Percentiles rank a stretch among this genome's conserved stretches.
phyloP scores from a whole-genome alignment of 1,139 yeast genomes.

The Yamadazyma diospyri region DNA sequence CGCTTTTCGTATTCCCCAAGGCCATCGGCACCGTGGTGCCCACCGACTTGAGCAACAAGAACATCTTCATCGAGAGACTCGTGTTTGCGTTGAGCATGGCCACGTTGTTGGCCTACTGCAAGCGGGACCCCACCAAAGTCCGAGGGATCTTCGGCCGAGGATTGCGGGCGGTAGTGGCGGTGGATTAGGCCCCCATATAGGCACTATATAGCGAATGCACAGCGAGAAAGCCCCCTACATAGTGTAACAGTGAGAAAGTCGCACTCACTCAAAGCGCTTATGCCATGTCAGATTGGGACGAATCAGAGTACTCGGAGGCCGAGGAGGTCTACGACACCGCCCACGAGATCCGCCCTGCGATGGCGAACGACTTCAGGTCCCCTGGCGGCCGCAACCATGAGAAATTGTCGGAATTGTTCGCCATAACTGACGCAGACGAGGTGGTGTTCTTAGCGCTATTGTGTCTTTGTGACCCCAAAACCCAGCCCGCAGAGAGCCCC shows the following conservation, averaged over 20 bases:
- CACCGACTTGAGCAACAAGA: slow-evolving; percentile 22
- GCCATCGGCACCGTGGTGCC: slow-evolving; percentile 35
- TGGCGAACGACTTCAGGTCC: slow-evolving; percentile 5
- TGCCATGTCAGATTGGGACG: slow-evolving; percentile 5
- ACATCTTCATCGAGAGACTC: slow-evolving; percentile 26
- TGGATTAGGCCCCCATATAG: not conserved
- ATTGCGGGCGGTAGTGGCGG: slow-evolving; percentile 14
- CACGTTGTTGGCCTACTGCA: slow-evolving; percentile 30
- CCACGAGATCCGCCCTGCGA: slow-evolving; percentile 6
- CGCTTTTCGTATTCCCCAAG: slow-evolving; percentile 37
- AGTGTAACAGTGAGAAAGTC: too few relatives aligned
- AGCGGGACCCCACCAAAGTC: slow-evolving; percentile 24
- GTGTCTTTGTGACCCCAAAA: slow-evolving; percentile 58
- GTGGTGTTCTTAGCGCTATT: slow-evolving; percentile 27
- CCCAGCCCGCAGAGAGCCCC: slow-evolving; percentile 67
- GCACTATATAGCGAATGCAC: too few relatives aligned
- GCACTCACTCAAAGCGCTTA: too few relatives aligned
- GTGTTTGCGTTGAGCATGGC: slow-evolving; percentile 34
- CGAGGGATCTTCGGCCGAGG: slow-evolving; percentile 38
- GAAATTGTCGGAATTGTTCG: slow-evolving; percentile 12
- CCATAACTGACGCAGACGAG: slow-evolving; percentile 4
- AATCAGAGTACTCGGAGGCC: slow-evolving; percentile 6
- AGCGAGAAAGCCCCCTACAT: too few relatives aligned
- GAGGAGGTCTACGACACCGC: slow-evolving; percentile 6
- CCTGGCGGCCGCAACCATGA: slow-evolving; percentile 10